These are phyloP conservation scores for Metrosideros polymorpha DNA, from an alignment of 441 rosid genomes.

Conservation along the genomic window DNA sequence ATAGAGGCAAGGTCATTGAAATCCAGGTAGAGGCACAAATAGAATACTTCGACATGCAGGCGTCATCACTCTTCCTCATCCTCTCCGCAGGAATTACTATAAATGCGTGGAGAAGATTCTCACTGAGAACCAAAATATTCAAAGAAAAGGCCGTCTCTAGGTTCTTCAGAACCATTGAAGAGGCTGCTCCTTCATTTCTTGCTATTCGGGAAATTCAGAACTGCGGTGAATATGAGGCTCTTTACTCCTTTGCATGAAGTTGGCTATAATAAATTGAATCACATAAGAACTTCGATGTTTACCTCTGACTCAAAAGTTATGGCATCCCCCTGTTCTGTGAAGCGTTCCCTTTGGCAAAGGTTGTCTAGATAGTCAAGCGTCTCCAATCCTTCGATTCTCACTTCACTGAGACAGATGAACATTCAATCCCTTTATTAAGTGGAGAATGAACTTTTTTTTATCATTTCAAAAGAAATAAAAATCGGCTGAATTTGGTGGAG, in stretches of 20 bases:
- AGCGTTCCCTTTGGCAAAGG: conserved; percentile 33
- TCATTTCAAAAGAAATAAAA: neutral
- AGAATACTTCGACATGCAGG: neutral
- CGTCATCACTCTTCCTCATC: neutral
- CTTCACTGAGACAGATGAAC: conserved; percentile 24
- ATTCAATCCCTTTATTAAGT: neutral
- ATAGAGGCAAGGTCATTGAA: neutral
- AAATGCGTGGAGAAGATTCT: neutral
- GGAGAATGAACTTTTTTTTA: neutral
- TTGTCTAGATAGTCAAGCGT: conserved; percentile 50
- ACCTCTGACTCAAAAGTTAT: conserved; percentile 52
- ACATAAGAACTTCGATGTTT: neutral
- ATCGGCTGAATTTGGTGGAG: neutral
- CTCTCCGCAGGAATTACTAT: neutral
- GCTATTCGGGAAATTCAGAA: neutral
- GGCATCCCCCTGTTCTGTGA: conserved; percentile 53
- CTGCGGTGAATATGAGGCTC: neutral
- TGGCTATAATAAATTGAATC: neutral
- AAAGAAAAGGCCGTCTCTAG: neutral
- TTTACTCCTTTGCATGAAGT: neutral
- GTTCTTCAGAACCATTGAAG: neutral
- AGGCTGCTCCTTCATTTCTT: neutral
- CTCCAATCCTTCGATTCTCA: conserved; percentile 52
- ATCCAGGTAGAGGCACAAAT: neutral
- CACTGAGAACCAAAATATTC: neutral